Percentiles rank a stretch among this genome's conserved stretches.
Evolutionary conservation across 257 asterid genomes (phyloP).

Genomic region (Anisodus tanguticus): DNA sequence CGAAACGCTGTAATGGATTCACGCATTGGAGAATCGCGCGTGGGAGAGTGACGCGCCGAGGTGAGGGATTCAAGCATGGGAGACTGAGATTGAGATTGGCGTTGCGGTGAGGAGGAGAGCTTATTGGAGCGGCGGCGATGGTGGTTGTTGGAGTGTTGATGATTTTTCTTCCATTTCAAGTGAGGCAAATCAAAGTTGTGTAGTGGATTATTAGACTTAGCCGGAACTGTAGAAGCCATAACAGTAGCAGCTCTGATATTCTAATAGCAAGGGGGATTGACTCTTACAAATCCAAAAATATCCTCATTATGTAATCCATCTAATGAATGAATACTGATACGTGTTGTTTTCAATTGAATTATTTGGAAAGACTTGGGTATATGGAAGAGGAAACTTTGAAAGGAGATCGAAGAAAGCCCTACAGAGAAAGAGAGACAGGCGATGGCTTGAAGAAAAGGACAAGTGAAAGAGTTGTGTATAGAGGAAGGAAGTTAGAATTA

Average conservation of each 20-base stretch:
- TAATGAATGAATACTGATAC: too few relatives aligned
- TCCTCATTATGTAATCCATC: slow-evolving; percentile 8
- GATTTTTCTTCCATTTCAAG: slow-evolving; percentile 70
- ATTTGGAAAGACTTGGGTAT: not conserved
- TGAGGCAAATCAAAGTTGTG: slow-evolving; percentile 68
- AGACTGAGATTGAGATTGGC: not conserved
- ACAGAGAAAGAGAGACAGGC: not conserved
- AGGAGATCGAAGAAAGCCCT: not conserved
- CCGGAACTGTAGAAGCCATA: slow-evolving; percentile 58
- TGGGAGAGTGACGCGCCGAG: too few relatives aligned
- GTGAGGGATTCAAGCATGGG: too few relatives aligned
- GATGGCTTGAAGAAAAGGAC: not conserved
- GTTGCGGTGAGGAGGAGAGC: not conserved
- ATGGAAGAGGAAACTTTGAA: not conserved
- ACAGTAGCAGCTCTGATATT: not conserved
- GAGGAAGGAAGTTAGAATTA: not conserved
- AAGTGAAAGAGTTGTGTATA: not conserved
- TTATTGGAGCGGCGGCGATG: slow-evolving; percentile 56
- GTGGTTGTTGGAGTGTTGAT: slow-evolving; percentile 37
- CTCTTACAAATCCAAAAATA: not conserved
- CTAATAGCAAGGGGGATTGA: not conserved
- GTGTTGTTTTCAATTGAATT: too few relatives aligned
- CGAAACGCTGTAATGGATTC: too few relatives aligned
- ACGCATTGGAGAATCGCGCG: too few relatives aligned
- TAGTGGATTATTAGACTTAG: slow-evolving; percentile 67